A percentile compares a stretch with the other conserved stretches of the same genome.
Conservation (phyloP, 1,139 yeast species). For the Nakaseomyces bracarensis region DNA sequence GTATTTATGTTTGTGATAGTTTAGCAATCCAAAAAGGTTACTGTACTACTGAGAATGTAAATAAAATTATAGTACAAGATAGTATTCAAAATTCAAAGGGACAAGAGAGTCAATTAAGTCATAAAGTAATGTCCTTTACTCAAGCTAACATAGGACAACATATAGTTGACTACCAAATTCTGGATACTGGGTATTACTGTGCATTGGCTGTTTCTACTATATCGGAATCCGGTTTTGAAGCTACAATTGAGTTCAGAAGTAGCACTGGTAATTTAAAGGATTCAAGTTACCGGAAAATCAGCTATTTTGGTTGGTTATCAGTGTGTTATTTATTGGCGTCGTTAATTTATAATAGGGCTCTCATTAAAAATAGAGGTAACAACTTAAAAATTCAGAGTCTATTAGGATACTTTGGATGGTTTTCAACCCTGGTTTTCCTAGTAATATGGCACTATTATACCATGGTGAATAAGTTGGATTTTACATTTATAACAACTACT, state of each 20-base stretch:
- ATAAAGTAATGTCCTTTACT: neutral
- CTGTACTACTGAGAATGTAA: conserved; percentile 35
- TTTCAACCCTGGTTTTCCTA: neutral
- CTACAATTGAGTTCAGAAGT: neutral
- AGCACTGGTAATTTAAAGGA: neutral
- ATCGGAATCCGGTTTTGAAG: neutral
- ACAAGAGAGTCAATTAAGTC: neutral
- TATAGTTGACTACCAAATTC: neutral
- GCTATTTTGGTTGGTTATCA: neutral
- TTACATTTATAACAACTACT: neutral
- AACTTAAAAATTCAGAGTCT: neutral
- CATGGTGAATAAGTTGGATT: neutral
- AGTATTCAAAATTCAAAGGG: neutral
- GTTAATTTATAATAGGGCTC: neutral
- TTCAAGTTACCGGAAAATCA: neutral
- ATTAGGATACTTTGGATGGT: neutral
- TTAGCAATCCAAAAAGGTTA: conserved; percentile 44
- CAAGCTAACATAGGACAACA: neutral
- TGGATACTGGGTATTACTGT: neutral
- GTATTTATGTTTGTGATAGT: conserved; percentile 65
- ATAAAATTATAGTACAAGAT: neutral
- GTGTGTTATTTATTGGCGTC: neutral
- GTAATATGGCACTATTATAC: neutral
- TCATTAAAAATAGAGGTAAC: neutral
- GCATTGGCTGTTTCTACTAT: neutral